A percentile compares a stretch with the other conserved stretches of the same genome.
Evolutionary conservation across 768 basidiomycete genomes (phyloP).

Genomic region (Tulasnella sp.): DNA sequence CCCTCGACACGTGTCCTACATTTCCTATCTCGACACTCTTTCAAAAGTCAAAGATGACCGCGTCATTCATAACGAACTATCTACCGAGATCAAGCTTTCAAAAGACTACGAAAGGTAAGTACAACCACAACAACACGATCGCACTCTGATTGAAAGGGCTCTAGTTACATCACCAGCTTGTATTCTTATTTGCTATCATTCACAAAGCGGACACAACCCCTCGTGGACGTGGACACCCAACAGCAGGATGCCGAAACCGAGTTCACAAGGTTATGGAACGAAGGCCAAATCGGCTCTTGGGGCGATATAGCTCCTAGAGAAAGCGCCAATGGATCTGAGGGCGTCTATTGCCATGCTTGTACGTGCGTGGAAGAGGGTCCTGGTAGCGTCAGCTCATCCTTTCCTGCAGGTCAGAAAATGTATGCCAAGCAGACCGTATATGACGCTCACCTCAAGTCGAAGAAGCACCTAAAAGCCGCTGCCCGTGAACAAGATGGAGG

Average conservation of each 20-base stretch:
- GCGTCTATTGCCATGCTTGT: slow-evolving; percentile 92
- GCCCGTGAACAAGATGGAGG: slow-evolving; percentile 38
- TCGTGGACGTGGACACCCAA: slow-evolving; percentile 60
- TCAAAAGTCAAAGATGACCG: slow-evolving; percentile 43
- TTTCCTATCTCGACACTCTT: slow-evolving; percentile 88
- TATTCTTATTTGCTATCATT: slow-evolving; percentile 81
- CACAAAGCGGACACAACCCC: slow-evolving; percentile 68
- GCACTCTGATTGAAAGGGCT: neutral
- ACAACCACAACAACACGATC: no score
- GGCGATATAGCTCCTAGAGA: slow-evolving; percentile 33
- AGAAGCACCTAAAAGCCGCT: slow-evolving; percentile 90
- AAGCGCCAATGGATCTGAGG: slow-evolving; percentile 39
- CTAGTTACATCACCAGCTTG: slow-evolving; percentile 71
- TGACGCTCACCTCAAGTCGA: slow-evolving; percentile 88
- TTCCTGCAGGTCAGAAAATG: slow-evolving; percentile 65
- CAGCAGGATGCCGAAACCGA: slow-evolving; percentile 51
- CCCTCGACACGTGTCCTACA: slow-evolving; percentile 71
- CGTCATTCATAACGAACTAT: slow-evolving; percentile 52
- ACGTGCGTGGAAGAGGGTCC: slow-evolving; percentile 29
- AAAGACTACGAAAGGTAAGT: slow-evolving; percentile 73
- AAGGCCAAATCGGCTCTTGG: slow-evolving; percentile 67
- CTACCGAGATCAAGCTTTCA: slow-evolving; percentile 50
- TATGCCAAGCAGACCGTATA: slow-evolving; percentile 98
- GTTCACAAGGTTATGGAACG: slow-evolving; percentile 73
- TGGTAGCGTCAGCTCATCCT: neutral